Evolutionary conservation across 139 green algal species (phyloP).

Genomic region (Gonium pectorale): DNA sequence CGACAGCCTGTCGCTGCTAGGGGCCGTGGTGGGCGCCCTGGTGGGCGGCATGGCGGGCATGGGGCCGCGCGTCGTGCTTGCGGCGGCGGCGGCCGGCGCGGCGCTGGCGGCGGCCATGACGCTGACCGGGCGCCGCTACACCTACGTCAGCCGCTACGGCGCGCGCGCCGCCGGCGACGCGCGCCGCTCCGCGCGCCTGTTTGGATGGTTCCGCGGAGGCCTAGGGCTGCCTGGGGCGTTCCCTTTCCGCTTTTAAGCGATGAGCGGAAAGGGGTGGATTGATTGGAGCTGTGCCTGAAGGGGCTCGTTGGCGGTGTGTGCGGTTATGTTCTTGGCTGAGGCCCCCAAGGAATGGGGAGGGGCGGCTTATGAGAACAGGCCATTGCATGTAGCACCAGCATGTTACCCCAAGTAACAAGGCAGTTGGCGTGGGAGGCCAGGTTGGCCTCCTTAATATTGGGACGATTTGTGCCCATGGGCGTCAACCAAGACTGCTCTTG

Average conservation of each 20-base stretch:
- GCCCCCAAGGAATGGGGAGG: no score
- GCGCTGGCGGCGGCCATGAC: conserved; percentile 16
- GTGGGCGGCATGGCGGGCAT: conserved; percentile 1
- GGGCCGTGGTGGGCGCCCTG: conserved; percentile 25
- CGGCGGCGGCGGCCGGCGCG: conserved; percentile 7
- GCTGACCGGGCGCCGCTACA: conserved; percentile 9
- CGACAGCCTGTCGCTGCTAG: conserved; percentile 24
- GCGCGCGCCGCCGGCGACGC: not conserved
- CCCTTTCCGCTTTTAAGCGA: not conserved
- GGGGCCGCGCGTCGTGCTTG: not conserved
- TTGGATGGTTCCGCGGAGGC: not conserved
- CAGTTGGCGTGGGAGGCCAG: no score
- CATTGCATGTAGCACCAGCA: no score
- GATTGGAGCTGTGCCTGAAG: no score
- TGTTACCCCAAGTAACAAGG: no score
- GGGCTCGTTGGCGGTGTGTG: no score
- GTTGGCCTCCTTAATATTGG: no score
- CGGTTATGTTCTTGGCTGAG: no score
- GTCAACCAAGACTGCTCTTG: no score
- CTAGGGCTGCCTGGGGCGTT: not conserved
- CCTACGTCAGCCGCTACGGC: conserved; percentile 45
- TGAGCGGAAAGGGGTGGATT: no score
- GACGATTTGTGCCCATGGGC: no score
- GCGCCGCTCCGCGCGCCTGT: not conserved
- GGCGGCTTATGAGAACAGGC: no score